These are phyloP conservation scores for Paracorniculantispora psalliotae DNA, from an alignment of 2,329 filamentous ascomycete species.

Conservation along the genomic window DNA sequence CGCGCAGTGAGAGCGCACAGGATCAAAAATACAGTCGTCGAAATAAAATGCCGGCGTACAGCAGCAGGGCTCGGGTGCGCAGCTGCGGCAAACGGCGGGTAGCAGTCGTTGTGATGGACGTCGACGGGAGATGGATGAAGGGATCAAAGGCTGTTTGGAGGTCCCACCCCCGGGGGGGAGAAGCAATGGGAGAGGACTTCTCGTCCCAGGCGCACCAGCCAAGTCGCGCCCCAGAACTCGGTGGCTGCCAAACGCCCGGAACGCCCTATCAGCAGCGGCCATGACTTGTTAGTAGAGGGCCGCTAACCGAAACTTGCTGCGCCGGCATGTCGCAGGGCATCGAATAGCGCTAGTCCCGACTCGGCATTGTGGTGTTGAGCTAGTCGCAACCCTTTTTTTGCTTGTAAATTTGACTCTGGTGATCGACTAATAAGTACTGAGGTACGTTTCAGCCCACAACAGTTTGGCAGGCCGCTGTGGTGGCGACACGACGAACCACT, in stretches of 20 bases:
- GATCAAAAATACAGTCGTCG: not conserved
- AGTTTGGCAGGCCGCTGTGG: not conserved
- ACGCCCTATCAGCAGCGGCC: not conserved
- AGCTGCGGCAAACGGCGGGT: not conserved
- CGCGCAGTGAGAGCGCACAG: not conserved
- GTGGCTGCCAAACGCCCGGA: not conserved
- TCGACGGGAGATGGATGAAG: slow-evolving; percentile 7
- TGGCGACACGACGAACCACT: not conserved
- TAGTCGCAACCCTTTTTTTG: not conserved
- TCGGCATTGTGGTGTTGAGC: not conserved
- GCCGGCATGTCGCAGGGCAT: not conserved
- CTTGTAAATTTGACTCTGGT: no score
- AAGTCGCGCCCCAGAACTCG: not conserved
- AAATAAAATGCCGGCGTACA: not conserved
- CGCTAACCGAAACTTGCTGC: not conserved
- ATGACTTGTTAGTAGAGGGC: not conserved
- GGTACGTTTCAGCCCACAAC: not conserved
- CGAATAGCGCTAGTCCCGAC: slow-evolving; percentile 8
- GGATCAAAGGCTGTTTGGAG: slow-evolving; percentile 9
- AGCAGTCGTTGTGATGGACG: not conserved
- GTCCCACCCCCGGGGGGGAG: slow-evolving; percentile 13
- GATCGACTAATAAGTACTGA: no score
- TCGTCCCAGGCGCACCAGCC: slow-evolving; percentile 9
- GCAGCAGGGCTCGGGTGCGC: not conserved
- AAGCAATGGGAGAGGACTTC: no score